phyloP scores from a whole-genome alignment of 1,139 yeast species.

The Hansenula lynferdii region DNA sequence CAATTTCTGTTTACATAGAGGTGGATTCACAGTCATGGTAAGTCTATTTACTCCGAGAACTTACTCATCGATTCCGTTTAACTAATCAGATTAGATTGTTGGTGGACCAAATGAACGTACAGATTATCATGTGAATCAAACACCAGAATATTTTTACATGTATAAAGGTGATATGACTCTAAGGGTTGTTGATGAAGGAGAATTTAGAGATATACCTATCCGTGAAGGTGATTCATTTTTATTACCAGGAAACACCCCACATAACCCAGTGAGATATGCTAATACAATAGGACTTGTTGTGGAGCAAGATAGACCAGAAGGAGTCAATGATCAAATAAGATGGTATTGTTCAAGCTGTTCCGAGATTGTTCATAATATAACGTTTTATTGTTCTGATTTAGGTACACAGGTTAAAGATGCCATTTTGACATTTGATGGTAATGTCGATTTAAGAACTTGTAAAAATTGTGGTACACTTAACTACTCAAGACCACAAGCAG shows the following conservation, averaged over 20 bases:
- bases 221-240: conserved; percentile 85
- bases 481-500: conserved; percentile 57
- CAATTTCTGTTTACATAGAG: conserved; percentile 83
- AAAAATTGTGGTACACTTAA: conserved; percentile 67
- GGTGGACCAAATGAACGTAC: conserved; percentile 96
- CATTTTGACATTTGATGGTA: conserved; percentile 64
- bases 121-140: conserved; percentile 89
- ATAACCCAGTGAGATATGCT: conserved; percentile 83
- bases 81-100: conserved; percentile 38
- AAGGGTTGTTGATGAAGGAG: conserved; percentile 79
- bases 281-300: conserved; percentile 88
- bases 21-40: conserved; percentile 90
- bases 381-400: conserved; percentile 72
- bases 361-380: conserved; percentile 59
- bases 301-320: conserved; percentile 85
- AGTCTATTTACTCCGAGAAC: conserved; percentile 6
- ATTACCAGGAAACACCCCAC: conserved; percentile 85
- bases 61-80: not conserved
- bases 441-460: conserved; percentile 66
- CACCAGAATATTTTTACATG: conserved; percentile 92
- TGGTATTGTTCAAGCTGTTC: conserved; percentile 83
- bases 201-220: conserved; percentile 69
- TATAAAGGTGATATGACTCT: conserved; percentile 82
- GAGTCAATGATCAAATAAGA: conserved; percentile 61
- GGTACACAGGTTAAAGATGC: conserved; percentile 91